Conservation (phyloP, 352 stramenopile genomes). For the Phytophthora agathidicida region DNA sequence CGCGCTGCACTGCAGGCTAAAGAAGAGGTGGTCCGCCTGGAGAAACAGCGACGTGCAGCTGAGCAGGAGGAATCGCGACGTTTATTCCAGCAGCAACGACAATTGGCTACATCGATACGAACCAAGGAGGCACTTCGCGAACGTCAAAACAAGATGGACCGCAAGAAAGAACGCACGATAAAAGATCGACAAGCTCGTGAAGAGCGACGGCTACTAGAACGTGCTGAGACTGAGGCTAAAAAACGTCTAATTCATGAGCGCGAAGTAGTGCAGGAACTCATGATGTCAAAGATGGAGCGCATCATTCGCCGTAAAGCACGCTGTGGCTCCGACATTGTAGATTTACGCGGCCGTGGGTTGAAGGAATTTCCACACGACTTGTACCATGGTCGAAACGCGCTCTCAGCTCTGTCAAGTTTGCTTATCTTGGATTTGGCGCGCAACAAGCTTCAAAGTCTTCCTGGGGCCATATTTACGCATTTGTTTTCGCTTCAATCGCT, state of each 20-base stretch:
- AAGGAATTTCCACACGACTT: slow-evolving; percentile 47
- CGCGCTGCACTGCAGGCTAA: slow-evolving; percentile 53
- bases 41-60: slow-evolving; percentile 47
- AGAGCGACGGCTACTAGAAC: slow-evolving; percentile 51
- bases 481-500: slow-evolving; percentile 64
- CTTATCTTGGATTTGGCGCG: slow-evolving; percentile 66
- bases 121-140: slow-evolving; percentile 70
- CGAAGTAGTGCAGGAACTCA: slow-evolving; percentile 58
- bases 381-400: slow-evolving; percentile 58
- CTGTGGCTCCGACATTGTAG: slow-evolving; percentile 55
- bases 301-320: slow-evolving; percentile 58
- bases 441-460: slow-evolving; percentile 58
- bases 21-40: slow-evolving; percentile 54
- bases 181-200: slow-evolving; percentile 66
- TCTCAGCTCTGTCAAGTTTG: slow-evolving; percentile 62
- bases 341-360: slow-evolving; percentile 41
- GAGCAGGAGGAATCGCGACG: slow-evolving; percentile 53
- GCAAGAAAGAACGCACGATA: slow-evolving; percentile 61
- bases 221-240: slow-evolving; percentile 44
- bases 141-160: slow-evolving; percentile 65
- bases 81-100: slow-evolving; percentile 55
- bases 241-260: slow-evolving; percentile 52
- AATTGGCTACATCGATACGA: slow-evolving; percentile 52
- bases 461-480: slow-evolving; percentile 56
- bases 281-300: slow-evolving; percentile 59